Evolutionary conservation across 2,329 filamentous ascomycete species (phyloP), one percentile per base, ranked within the genome.

Genomic region (Fusarium algeriense): DNA sequence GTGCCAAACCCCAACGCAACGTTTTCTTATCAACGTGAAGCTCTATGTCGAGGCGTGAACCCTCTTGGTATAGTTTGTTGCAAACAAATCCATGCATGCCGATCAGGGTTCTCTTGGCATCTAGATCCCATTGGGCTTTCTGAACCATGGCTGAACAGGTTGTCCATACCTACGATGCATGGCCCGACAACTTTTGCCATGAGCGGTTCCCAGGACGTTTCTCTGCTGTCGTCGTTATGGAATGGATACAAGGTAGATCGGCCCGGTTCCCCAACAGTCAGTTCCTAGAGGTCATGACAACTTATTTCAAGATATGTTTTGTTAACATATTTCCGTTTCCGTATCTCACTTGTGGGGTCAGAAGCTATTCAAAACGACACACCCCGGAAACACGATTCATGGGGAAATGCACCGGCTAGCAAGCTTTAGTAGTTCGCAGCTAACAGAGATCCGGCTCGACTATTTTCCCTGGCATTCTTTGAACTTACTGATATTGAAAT

Each of bases 271-370:
- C 37, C 23, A 61, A 45, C n/a, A 55, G 54, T 10, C 35, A 34
- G 34, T 23, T 43, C 23, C 23, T 17, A 61, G 26, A 13, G 35
- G 38, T 34, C 41, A 44, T 44, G 37, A 56, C 23, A 28, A 46
- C 45, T 52, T 44, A 49, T 44, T 38, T 17, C 30, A 44, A 34
- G 28, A 41, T 34, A 57, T 55, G 20, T 50, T 67, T 45, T 26
- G 20, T 60, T 61, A 54, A 30, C 46, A 37, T 43, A 58, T 32
- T 50, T 65, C 59, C 55, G 59, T 37, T 65, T 69, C 30, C 37
- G 64, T 59, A 71, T 38, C 15, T 19, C 15, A 52, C 34, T 38
- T 35, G 28, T 44, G 43, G 50, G 34, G 30, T 15, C 40, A 19
- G 15, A 56, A 15, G 56, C 37, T 19, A 40, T 41, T 61, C 26